Base-by-base conservation (phyloP, 345 rosid genomes). In the Acer saccharum region DNA sequence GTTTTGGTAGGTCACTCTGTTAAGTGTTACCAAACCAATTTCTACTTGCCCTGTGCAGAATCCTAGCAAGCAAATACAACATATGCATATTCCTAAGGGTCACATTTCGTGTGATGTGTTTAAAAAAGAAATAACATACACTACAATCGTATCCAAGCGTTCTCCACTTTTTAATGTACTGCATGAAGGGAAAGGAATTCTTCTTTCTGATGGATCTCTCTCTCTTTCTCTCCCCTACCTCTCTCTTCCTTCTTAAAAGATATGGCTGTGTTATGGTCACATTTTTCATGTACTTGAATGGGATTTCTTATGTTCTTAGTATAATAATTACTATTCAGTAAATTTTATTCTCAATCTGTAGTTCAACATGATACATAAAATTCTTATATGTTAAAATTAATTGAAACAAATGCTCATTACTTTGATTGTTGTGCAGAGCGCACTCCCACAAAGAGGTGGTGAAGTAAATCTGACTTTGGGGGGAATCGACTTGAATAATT, bases 391-490 rank as follows among this genome's bases (percentile, higher is more conserved):
- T 54, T 69, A 23, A 10, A 25, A 25, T 43, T 64, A 57, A 65
- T 65, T 69, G 60, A 57, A 68, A 16, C 54, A 39, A 65, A 62
- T 71, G 17, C 75, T 78, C 62, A 72, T 72, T 73, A 63, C 68
- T 11, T 72, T 72, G 57, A 67, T 44, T 77, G 46, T 73, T 73
- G 54, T 85, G 83, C 84, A 94, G 99, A 93, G 94, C 81, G 94
- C 93, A 55, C 86, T 96, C 60, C 95, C 99, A 18, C 98, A 92
- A 81, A 85, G 87, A 86, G 94, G 98, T 41, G 99, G 98, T 77
- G 99, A 96, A 86, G 97, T 96, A 70, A 96, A 91, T 84, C 80
- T 96, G 81, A 92, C 98, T 55, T 84, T 96, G 79, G 99, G 99
- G 77, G 99, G 99, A 65, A 96, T 96, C 71, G 98, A 96, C 85